Percentiles rank a stretch among this genome's conserved stretches.
These are phyloP conservation scores for Eucalyptus marginata DNA, from an alignment of 345 rosid genomes.

Conservation along the genomic window DNA sequence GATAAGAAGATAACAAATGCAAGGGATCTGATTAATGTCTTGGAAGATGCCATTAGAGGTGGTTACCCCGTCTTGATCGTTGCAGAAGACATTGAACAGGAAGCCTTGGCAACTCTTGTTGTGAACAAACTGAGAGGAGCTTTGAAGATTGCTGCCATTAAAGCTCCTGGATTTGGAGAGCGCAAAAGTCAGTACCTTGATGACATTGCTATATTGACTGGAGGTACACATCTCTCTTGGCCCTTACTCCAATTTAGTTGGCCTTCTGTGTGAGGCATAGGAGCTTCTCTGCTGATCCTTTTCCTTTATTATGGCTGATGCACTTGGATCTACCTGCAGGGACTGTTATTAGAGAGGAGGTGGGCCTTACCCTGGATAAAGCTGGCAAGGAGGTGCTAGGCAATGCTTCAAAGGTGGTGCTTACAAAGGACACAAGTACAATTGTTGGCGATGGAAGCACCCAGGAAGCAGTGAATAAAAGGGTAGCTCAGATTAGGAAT, in stretches of 20 bases:
- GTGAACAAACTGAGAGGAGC: conserved; percentile 93
- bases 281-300: not conserved
- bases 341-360: conserved; percentile 88
- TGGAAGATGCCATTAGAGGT: conserved; percentile 89
- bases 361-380: conserved; percentile 93
- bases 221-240: conserved; percentile 26
- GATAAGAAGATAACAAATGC: conserved; percentile 97
- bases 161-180: conserved; percentile 97
- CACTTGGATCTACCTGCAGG: conserved; percentile 16
- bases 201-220: conserved; percentile 91
- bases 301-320: not conserved
- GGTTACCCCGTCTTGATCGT: conserved; percentile 65
- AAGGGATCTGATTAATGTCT: conserved; percentile 70
- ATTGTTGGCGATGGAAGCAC: conserved; percentile 98
- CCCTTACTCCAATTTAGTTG: not conserved
- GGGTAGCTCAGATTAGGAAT: conserved; percentile 84
- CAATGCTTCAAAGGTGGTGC: conserved; percentile 82
- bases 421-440: conserved; percentile 84
- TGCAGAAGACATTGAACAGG: conserved; percentile 98
- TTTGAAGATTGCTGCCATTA: conserved; percentile 89
- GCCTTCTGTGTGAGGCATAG: not conserved
- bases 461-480: conserved; percentile 84
- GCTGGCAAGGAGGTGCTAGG: conserved; percentile 89
- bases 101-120: conserved; percentile 94
- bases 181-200: conserved; percentile 97